Percentiles rank a stretch among this genome's conserved stretches.
These are phyloP conservation scores for Ramaria sp. DNA, from an alignment of 768 basidiomycete genomes.

Conservation along the genomic window DNA sequence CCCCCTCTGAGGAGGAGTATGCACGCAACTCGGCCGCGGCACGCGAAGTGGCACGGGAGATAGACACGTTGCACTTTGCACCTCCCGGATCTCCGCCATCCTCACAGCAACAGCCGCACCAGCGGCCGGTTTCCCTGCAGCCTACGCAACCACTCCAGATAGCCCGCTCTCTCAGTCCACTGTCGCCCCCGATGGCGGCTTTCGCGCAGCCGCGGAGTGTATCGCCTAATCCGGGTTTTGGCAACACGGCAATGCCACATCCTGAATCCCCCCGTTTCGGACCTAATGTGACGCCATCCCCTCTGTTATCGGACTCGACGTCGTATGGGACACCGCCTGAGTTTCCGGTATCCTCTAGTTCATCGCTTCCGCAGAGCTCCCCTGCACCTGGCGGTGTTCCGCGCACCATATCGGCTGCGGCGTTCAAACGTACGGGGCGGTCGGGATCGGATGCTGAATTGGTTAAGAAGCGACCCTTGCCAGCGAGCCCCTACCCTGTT, in stretches of 20 bases:
- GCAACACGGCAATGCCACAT: neutral
- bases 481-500: constrained; percentile 30
- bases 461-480: constrained; percentile 35
- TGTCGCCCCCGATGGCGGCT: neutral
- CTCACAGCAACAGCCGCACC: neutral
- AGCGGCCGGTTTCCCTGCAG: neutral
- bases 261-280: neutral
- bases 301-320: neutral
- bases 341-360: constrained; percentile 24
- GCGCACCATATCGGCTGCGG: constrained; percentile 65
- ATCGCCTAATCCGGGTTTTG: neutral
- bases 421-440: constrained; percentile 45
- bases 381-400: constrained; percentile 20
- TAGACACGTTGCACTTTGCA: constrained; percentile 42
- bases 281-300: neutral
- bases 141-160: neutral
- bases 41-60: constrained; percentile 52
- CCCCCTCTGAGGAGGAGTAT: constrained; percentile 33
- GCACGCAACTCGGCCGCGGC: constrained; percentile 58
- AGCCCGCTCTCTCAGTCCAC: neutral
- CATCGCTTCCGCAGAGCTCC: constrained; percentile 17
- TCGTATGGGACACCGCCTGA: constrained; percentile 29
- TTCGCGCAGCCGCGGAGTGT: neutral
- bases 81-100: constrained; percentile 21
- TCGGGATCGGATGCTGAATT: constrained; percentile 28